Base-by-base conservation (phyloP, 1,284 basidiomycete species). In the Irpex lacteus region DNA sequence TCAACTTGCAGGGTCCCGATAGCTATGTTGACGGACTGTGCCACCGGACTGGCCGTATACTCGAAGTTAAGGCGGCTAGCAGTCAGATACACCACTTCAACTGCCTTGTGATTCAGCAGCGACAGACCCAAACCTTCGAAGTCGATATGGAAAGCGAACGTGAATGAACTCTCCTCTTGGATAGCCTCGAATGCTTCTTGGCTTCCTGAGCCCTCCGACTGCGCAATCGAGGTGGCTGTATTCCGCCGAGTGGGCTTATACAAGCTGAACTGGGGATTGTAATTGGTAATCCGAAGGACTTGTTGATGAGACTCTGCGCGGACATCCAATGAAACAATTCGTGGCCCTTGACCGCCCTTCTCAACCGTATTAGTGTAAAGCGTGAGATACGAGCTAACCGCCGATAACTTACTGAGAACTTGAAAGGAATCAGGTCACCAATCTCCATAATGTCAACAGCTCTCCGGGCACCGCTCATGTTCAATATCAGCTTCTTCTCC, bases 381-480 rank as follows among this genome's bases (percentile, higher is more conserved):
- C 34, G 59, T 67, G 64, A 53, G 65, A 47, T 21, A 62, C 55
- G 52, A 53, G 38, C n/a, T 52, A 1, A n/a, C 26, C 26, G 26
- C 26, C 26, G 4, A 26, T 3, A 9, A 77, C 83, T 67, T 70
- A 91, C 91, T 57, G 81, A 78, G 74, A 98, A 92, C 75, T 87
- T 94, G 81, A 98, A 96, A 0, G 98, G 98, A 11, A 95, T 78
- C 47, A 98, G 85, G 66, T 94, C 88, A 57, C 98, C 98, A 54
- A 99, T 99, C 76, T 98, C 98, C 87, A 98, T 91, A 65, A 98
- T 90, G 73, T 99, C 98, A 61, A 99, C 82, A 26, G 85, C 80
- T 49, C 94, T 85, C n/a, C 87, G 85, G 55, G 85, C 79, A 15
- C 85, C 83, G 55, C 90, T 89, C 26, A 56, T 84, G 13, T 77